Evolutionary conservation across 2,329 filamentous ascomycete species (phyloP).

Genomic region (Lachnellula subtilissima): DNA sequence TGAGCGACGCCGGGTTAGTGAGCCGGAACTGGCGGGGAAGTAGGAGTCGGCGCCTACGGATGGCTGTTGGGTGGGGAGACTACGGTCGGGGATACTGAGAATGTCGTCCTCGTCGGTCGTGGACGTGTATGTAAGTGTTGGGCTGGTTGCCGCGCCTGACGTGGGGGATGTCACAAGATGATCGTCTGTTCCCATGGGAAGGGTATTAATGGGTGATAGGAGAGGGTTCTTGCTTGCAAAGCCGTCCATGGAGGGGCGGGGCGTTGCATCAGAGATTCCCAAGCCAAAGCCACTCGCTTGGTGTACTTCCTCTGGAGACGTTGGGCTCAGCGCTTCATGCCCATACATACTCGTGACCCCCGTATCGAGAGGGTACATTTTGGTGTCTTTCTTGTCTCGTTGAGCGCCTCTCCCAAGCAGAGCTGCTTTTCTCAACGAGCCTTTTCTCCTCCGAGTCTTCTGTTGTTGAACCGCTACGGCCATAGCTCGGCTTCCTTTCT

Average conservation of each 20-base stretch:
- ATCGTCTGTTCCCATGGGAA: constrained; percentile 29
- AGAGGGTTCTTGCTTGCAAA: constrained; percentile 34
- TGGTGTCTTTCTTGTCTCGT: constrained; percentile 52
- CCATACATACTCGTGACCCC: constrained; percentile 20
- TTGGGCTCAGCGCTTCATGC: constrained; percentile 18
- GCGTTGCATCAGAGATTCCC: constrained; percentile 43
- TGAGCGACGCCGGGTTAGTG: constrained; percentile 30
- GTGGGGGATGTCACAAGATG: constrained; percentile 29
- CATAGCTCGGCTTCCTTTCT: constrained; percentile 30
- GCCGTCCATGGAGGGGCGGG: constrained; percentile 44
- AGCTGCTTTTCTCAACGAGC: constrained; percentile 82
- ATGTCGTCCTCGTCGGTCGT: constrained; percentile 83
- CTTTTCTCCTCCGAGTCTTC: constrained; percentile 66
- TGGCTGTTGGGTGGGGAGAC: constrained; percentile 38
- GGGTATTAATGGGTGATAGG: constrained; percentile 23
- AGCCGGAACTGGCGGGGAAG: constrained; percentile 42
- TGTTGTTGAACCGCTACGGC: constrained; percentile 38
- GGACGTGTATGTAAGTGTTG: constrained; percentile 58
- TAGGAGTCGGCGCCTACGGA: constrained; percentile 62
- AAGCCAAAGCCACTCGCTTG: constrained; percentile 37
- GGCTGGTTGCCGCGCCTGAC: constrained; percentile 39
- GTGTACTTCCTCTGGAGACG: constrained; percentile 23
- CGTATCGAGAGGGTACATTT: constrained; percentile 31
- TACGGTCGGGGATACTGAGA: constrained; percentile 55
- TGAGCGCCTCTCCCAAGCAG: constrained; percentile 70